Percentiles rank a stretch among this genome's conserved stretches.
These are phyloP conservation scores for Exophiala phaeomuriformis DNA, from an alignment of 2,329 filamentous ascomycete genomes.

Conservation along the genomic window DNA sequence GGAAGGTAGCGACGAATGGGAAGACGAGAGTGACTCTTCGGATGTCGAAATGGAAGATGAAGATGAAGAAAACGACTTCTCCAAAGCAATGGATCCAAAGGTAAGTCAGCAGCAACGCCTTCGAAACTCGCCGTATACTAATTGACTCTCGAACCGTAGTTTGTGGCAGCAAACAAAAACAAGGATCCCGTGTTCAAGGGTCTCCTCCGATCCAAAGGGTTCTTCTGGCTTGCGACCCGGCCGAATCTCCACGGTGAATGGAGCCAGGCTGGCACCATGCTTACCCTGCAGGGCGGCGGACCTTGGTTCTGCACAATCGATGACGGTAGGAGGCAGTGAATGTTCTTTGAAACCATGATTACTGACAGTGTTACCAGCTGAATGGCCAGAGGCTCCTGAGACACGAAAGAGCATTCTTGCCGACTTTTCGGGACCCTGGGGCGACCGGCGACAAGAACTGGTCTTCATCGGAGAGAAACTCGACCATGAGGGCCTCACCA, in stretches of 20 bases:
- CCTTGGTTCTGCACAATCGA: slow-evolving; percentile 44
- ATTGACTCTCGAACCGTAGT: no score
- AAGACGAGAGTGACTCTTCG: no score
- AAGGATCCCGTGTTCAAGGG: slow-evolving; percentile 34
- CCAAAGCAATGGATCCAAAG: no score
- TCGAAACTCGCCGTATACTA: no score
- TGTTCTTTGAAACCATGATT: neutral
- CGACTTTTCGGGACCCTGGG: slow-evolving; percentile 52
- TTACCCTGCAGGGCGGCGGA: slow-evolving; percentile 37
- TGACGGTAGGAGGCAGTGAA: slow-evolving; percentile 7
- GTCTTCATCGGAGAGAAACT: slow-evolving; percentile 66
- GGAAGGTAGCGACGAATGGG: no score
- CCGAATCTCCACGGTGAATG: slow-evolving; percentile 40
- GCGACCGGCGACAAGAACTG: slow-evolving; percentile 62
- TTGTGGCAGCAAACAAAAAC: slow-evolving; percentile 32
- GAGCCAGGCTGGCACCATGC: slow-evolving; percentile 41
- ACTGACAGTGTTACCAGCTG: slow-evolving; percentile 33
- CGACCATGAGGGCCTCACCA: slow-evolving; percentile 46
- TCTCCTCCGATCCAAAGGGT: slow-evolving; percentile 40
- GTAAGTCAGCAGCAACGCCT: no score
- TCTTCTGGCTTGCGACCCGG: slow-evolving; percentile 41
- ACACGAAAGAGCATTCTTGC: slow-evolving; percentile 44
- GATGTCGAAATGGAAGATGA: no score
- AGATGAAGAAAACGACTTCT: no score
- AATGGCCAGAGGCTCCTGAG: slow-evolving; percentile 46